A percentile compares a stretch with the other conserved stretches of the same genome.
phyloP scores from a whole-genome alignment of 2,329 filamentous ascomycete genomes.

The Monosporascus sp. region DNA sequence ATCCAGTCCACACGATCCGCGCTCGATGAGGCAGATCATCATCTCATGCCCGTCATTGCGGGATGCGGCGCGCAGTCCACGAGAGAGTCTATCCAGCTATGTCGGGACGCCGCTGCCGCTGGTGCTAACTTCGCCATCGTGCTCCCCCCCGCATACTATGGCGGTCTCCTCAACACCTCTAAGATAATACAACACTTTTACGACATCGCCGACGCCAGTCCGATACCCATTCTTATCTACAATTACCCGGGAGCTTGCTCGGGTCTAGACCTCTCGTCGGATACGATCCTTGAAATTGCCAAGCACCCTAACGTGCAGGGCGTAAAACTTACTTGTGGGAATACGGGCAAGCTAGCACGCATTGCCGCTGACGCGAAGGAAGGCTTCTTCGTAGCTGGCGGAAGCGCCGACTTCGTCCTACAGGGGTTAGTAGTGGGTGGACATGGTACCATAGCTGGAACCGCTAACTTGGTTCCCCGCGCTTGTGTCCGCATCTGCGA shows the following conservation, averaged over 20 bases:
- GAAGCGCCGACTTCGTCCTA: slow-evolving; percentile 68
- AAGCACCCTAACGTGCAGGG: slow-evolving; percentile 54
- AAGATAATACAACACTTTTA: slow-evolving; percentile 57
- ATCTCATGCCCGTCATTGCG: slow-evolving; percentile 58
- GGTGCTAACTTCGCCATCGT: slow-evolving; percentile 65
- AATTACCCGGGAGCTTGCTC: slow-evolving; percentile 56
- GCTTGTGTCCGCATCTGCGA: slow-evolving; percentile 58
- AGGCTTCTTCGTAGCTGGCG: slow-evolving; percentile 64
- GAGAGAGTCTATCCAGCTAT: slow-evolving; percentile 60
- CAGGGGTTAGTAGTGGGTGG: slow-evolving; percentile 66
- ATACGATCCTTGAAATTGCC: slow-evolving; percentile 48
- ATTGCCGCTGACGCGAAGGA: slow-evolving; percentile 15
- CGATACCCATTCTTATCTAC: slow-evolving; percentile 57
- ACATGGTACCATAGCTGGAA: slow-evolving; percentile 67
- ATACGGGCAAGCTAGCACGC: slow-evolving; percentile 53
- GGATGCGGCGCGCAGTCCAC: slow-evolving; percentile 65
- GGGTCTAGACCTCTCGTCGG: slow-evolving; percentile 54
- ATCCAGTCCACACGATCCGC: slow-evolving; percentile 57
- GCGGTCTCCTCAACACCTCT: slow-evolving; percentile 50
- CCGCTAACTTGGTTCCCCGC: slow-evolving; percentile 65
- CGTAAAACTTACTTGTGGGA: slow-evolving; percentile 59
- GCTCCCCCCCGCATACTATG: slow-evolving; percentile 66
- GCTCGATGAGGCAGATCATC: slow-evolving; percentile 51
- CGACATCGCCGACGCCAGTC: slow-evolving; percentile 52
- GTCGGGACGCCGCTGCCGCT: slow-evolving; percentile 55